Base-by-base conservation (phyloP, 1,284 basidiomycete genomes). In the Lignosus rhinocerotis region DNA sequence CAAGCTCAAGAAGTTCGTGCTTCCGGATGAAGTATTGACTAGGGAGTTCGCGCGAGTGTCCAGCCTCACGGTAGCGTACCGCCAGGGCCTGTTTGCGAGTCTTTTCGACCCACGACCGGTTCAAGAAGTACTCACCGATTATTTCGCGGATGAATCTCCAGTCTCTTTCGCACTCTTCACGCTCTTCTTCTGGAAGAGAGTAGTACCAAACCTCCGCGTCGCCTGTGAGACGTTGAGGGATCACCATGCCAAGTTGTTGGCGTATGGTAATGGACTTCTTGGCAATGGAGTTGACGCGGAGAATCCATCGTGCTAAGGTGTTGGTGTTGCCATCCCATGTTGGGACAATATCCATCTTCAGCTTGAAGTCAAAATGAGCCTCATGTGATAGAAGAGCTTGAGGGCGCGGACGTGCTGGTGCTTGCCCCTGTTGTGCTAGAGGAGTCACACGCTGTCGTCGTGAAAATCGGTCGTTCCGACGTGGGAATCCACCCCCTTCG, bases 11-110 rank as follows among this genome's bases (percentile, higher is more conserved):
- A 0, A 72, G 55, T 31, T 71, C 67, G 0, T 55, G 12, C 53
- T 73, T 73, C 0, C 70, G 45, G 34, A 72, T 68, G 52, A 62
- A 69, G 50, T 72, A 73, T 25, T 72, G 66, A 51, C 69, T 72
- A 0, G 71, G 70, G 1, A 63, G 70, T 36, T 75, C 73, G 2
- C 45, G 42, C 0, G 51, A 7, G 36, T 70, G 48, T 0, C 66
- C 68, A 4, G 54, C 0, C 19, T 75, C 71, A 3, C 73, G 52
- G 50, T 72, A 74, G 7, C 43, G 14, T 6, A 71, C 65, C 9
- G 59, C 41, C 14, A 63, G 65, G 0, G 72, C 72, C 61, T 59
- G 3, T 45, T 53, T 39, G 65, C 68, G 54, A 68, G 69, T 32
- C 63, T 53, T 19, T 70, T 52, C 66, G 4, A 71, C n/a, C 65